These are phyloP conservation scores for Hypoxylon cercidicola DNA, from an alignment of 495 filamentous ascomycete species.

Conservation along the genomic window DNA sequence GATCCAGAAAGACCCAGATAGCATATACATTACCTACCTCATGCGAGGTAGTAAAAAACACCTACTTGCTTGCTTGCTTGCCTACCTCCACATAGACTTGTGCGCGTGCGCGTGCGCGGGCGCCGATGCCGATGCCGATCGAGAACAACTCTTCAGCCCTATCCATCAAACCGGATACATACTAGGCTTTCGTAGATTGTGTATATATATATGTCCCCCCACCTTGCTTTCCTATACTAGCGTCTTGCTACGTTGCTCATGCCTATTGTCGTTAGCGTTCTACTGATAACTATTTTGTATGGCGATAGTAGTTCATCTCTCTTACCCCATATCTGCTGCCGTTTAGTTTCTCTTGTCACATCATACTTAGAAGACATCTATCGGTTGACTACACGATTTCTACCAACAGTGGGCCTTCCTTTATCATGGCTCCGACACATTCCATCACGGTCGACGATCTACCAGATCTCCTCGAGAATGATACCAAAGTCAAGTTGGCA, in stretches of 20 bases:
- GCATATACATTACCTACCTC: too few relatives aligned
- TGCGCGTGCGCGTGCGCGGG: too few relatives aligned
- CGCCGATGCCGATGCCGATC: too few relatives aligned
- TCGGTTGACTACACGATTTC: slow-evolving; percentile 3
- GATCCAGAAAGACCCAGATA: background rate
- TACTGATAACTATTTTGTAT: slow-evolving; percentile 12
- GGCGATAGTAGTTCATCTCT: slow-evolving; percentile 17
- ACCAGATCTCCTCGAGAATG: slow-evolving; percentile 72
- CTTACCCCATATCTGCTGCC: background rate
- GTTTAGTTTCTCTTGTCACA: slow-evolving; percentile 4
- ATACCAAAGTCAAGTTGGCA: slow-evolving; percentile 89
- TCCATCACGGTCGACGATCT: slow-evolving; percentile 69
- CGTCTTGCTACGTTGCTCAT: background rate
- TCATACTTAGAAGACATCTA: background rate
- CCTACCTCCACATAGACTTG: too few relatives aligned
- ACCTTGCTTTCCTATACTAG: too few relatives aligned
- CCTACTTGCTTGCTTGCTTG: too few relatives aligned
- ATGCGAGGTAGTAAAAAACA: too few relatives aligned
- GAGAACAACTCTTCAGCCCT: too few relatives aligned
- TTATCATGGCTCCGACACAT: slow-evolving; percentile 33
- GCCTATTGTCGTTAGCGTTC: background rate
- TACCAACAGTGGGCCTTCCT: background rate
- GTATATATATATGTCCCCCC: too few relatives aligned
- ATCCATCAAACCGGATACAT: too few relatives aligned
- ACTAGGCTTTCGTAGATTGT: too few relatives aligned